Evolutionary conservation across 148 eudicot genomes (phyloP), one percentile per base, ranked within the genome.

Genomic region (Fagopyrum tataricum): DNA sequence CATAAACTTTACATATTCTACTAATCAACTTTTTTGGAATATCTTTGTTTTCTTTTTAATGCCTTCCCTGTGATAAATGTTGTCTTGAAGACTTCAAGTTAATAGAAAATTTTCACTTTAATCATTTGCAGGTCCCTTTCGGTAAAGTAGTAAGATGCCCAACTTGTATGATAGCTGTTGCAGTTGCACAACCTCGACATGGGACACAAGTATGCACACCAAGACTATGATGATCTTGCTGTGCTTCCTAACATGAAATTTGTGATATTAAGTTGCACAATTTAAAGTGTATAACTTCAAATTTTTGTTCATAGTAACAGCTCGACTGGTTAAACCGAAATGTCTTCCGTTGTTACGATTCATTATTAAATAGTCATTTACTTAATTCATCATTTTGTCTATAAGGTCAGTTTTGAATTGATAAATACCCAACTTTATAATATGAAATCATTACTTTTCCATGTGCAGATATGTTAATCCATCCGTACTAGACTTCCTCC

Each of bases 131-230:
- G 99, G 99, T 95, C 14, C 94, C 94, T 78, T 95, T 95, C 79
- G 99, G 99, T 77, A 91, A 87, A 81, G 81, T 95, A 47, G 87
- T 95, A 53, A 87, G 84, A 76, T 95, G 97, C 81, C 99, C 97
- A 31, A 85, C 84, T 71, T 95, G 99, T 79, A 67, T 72, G 89
- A 79, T 95, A 72, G 92, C 99, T 58, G 87, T 90, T 70, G 83
- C 92, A 64, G 99, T 95, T 79, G 92, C 99, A 73, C 99, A 95
- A 73, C 99, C 99, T 11, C 97, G 92, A 79, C 87, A 92, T 88
- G 97, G 99, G 86, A 85, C 90, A 79, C 99, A 95, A 89, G 99
- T 82, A 90, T 75, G 91, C 85, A 81, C 69, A 73, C 82, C 44
- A 75, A 80, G 78, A 78, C 74, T 76, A 74, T 75, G 66, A 74